phyloP scores from a whole-genome alignment of 2,329 filamentous ascomycete species.

The Penicillium digitatum region DNA sequence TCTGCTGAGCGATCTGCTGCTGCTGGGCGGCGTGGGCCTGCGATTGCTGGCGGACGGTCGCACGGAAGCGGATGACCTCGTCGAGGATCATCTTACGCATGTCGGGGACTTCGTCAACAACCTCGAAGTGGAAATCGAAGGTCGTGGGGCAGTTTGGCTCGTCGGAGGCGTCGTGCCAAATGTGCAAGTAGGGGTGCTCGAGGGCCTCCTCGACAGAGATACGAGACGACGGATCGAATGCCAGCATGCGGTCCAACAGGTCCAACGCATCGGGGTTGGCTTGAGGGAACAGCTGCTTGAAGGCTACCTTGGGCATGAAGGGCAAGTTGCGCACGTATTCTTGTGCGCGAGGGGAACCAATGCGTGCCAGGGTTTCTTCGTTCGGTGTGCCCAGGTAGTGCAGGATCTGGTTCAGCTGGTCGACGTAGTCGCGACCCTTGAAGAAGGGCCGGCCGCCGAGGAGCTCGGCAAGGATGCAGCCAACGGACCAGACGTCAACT shows the following conservation, averaged over 20 bases:
- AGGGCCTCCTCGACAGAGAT: slow-evolving; percentile 93
- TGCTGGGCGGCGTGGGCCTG: slow-evolving; percentile 41
- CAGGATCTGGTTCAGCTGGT: slow-evolving; percentile 98
- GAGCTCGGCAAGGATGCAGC: slow-evolving; percentile 93
- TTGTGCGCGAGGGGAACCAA: slow-evolving; percentile 91
- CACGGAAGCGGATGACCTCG: slow-evolving; percentile 85
- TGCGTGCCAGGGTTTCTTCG: slow-evolving; percentile 87
- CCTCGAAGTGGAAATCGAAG: slow-evolving; percentile 97
- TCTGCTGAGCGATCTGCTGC: slow-evolving; percentile 41
- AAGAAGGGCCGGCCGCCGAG: slow-evolving; percentile 96
- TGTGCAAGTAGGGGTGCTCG: slow-evolving; percentile 92
- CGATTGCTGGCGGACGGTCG: slow-evolving; percentile 52
- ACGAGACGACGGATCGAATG: slow-evolving; percentile 89
- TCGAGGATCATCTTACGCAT: slow-evolving; percentile 97
- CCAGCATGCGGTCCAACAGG: slow-evolving; percentile 92
- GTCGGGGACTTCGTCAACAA: slow-evolving; percentile 88
- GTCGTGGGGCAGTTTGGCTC: slow-evolving; percentile 89
- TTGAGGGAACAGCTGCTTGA: slow-evolving; percentile 82
- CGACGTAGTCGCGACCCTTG: slow-evolving; percentile 98
- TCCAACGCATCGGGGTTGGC: slow-evolving; percentile 96
- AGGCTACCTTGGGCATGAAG: slow-evolving; percentile 89
- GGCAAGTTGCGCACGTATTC: slow-evolving; percentile 97
- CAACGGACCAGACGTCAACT: slow-evolving; percentile 99
- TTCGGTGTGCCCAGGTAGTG: slow-evolving; percentile 96
- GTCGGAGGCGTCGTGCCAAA: slow-evolving; percentile 97